These are phyloP conservation scores for Neofusicoccum laricinum DNA, from an alignment of 2,329 filamentous ascomycete genomes.

Conservation along the genomic window DNA sequence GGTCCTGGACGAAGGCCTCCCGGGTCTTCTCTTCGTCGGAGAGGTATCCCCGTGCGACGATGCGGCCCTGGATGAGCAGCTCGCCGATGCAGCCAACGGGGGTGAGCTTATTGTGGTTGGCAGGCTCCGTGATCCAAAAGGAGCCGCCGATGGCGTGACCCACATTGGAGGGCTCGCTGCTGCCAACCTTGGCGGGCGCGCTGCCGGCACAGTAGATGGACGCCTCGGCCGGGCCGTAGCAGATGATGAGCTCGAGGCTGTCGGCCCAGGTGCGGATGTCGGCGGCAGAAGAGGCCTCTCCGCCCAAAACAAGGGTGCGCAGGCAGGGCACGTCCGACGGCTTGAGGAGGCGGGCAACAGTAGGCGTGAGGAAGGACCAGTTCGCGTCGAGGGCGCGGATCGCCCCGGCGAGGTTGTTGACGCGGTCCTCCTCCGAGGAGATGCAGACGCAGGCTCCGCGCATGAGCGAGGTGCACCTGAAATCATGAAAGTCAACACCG, in stretches of 20 bases:
- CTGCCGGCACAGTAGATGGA: conserved; percentile 21
- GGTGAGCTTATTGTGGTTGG: conserved; percentile 27
- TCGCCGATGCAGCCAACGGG: conserved; percentile 29
- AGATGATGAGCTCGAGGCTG: conserved; percentile 27
- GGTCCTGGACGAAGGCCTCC: conserved; percentile 29
- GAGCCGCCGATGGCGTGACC: conserved; percentile 26
- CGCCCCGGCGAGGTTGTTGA: too few relatives aligned
- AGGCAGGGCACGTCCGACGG: conserved; percentile 46
- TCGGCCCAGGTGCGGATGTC: conserved; percentile 19
- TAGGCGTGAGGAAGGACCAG: too few relatives aligned
- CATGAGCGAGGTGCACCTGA: conserved; percentile 29
- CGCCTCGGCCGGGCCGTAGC: conserved; percentile 32
- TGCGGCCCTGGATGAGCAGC: conserved; percentile 59
- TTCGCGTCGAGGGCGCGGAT: too few relatives aligned
- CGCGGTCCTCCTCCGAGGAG: too few relatives aligned
- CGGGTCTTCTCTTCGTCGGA: conserved; percentile 18
- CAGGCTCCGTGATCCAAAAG: conserved; percentile 29
- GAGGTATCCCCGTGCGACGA: conserved; percentile 36
- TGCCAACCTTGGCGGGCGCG: conserved; percentile 23
- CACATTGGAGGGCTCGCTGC: conserved; percentile 26
- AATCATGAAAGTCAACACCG: too few relatives aligned
- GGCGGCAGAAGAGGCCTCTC: conserved; percentile 22
- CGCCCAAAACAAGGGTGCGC: conserved; percentile 31
- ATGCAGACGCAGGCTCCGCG: conserved; percentile 41
- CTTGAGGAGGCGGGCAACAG: too few relatives aligned